Conservation (phyloP, 2,329 filamentous ascomycete species). For the Aspergillus neotritici region DNA sequence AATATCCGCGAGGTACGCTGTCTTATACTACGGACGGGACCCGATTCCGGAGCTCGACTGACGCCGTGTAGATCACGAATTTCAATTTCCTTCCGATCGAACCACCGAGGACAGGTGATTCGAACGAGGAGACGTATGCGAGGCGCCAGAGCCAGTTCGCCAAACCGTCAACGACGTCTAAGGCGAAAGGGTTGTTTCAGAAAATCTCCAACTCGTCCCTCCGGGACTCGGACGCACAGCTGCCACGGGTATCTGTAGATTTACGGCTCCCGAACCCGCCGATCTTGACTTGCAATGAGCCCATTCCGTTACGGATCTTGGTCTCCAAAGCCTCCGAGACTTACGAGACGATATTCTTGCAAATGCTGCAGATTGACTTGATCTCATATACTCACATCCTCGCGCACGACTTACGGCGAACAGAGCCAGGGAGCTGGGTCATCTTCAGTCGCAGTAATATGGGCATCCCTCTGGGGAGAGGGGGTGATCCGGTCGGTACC, state of each 20-base stretch:
- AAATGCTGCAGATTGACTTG: slow-evolving; percentile 74
- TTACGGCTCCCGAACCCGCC: slow-evolving; percentile 80
- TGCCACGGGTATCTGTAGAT: slow-evolving; percentile 66
- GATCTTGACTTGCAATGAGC: slow-evolving; percentile 82
- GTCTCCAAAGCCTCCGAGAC: slow-evolving; percentile 68
- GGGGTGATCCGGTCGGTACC: slow-evolving; percentile 53
- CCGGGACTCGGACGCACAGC: slow-evolving; percentile 28
- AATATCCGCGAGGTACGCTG: slow-evolving; percentile 60
- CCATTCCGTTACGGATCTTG: slow-evolving; percentile 73
- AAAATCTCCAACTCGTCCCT: slow-evolving; percentile 27
- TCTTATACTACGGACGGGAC: too few relatives aligned
- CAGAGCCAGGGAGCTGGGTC: slow-evolving; percentile 69
- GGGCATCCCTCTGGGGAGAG: slow-evolving; percentile 60
- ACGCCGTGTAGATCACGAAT: slow-evolving; percentile 40
- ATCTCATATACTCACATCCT: slow-evolving; percentile 73
- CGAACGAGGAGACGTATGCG: slow-evolving; percentile 76
- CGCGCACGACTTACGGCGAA: slow-evolving; percentile 67
- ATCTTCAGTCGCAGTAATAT: slow-evolving; percentile 68
- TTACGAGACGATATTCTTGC: slow-evolving; percentile 65
- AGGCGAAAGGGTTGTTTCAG: slow-evolving; percentile 58
- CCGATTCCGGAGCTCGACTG: neutral
- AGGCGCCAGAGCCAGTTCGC: slow-evolving; percentile 62
- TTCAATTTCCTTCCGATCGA: slow-evolving; percentile 93
- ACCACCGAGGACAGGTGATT: slow-evolving; percentile 63
- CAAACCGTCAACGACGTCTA: slow-evolving; percentile 31